These are phyloP conservation scores for Paramyrothecium roridum DNA, from an alignment of 2,329 filamentous ascomycete species.

Conservation along the genomic window DNA sequence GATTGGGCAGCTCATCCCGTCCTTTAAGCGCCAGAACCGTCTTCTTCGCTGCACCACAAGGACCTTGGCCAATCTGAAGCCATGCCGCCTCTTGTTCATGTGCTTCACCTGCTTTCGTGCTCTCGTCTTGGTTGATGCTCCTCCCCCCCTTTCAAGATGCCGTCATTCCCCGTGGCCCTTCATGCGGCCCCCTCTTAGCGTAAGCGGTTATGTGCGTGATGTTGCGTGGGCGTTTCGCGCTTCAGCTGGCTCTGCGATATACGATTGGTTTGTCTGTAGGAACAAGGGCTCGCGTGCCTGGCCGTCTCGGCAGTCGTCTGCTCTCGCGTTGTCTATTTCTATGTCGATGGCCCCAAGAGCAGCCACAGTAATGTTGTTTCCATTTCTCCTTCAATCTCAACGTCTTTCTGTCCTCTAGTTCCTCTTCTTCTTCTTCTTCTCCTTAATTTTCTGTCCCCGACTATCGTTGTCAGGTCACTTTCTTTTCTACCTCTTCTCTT, in stretches of 20 bases:
- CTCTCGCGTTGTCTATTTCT: background rate
- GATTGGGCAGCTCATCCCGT: background rate
- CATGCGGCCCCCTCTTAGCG: background rate
- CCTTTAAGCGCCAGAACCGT: background rate
- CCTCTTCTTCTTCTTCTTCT: constrained; percentile 4
- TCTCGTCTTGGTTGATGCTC: no score
- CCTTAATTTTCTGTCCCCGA: no score
- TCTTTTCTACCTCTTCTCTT: constrained; percentile 5
- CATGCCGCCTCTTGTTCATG: background rate
- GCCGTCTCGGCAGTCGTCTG: background rate
- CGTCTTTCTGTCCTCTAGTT: background rate
- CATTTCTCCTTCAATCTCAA: background rate
- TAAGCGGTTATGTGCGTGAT: background rate
- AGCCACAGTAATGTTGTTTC: background rate
- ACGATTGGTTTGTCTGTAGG: background rate
- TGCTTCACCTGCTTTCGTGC: background rate
- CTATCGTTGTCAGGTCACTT: constrained; percentile 7
- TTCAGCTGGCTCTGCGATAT: background rate
- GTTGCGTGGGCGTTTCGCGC: background rate
- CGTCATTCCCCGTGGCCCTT: background rate
- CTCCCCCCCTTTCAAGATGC: background rate
- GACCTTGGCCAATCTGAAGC: background rate
- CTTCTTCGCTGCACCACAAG: background rate
- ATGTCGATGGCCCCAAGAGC: background rate
- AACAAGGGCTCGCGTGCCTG: background rate